Conservation (phyloP, 192 early-diverging fungal species). For the Coemansia sp. region DNA sequence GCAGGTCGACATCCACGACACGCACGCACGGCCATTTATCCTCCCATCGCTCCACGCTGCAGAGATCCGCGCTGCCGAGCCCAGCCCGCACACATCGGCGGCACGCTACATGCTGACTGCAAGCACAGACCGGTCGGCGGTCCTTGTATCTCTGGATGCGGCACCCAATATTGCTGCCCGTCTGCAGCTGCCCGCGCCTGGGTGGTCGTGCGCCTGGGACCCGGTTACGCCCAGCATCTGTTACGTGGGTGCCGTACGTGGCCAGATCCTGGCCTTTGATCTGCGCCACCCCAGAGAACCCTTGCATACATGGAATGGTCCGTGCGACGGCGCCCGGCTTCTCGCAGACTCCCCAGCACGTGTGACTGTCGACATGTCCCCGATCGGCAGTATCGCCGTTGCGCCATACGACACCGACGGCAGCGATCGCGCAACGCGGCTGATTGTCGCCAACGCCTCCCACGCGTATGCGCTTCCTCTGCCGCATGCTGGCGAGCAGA, state of each 20-base stretch:
- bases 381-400: slow-evolving; percentile 26
- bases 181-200: slow-evolving; percentile 11
- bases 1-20: slow-evolving; percentile 18
- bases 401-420: neutral
- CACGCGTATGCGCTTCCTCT: slow-evolving; percentile 26
- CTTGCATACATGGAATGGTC: slow-evolving; percentile 19
- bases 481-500: neutral
- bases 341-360: neutral
- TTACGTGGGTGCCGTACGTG: slow-evolving; percentile 22
- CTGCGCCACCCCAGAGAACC: slow-evolving; percentile 14
- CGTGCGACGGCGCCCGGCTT: slow-evolving; percentile 6
- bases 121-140: slow-evolving; percentile 40
- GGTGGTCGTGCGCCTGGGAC: slow-evolving; percentile 51
- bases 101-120: slow-evolving; percentile 40
- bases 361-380: slow-evolving; percentile 17
- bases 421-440: neutral
- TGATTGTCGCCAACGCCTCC: slow-evolving; percentile 36
- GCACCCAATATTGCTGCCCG: slow-evolving; percentile 13
- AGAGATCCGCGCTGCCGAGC: slow-evolving; percentile 37
- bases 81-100: slow-evolving; percentile 21
- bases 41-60: slow-evolving; percentile 25
- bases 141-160: slow-evolving; percentile 17
- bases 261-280: slow-evolving; percentile 31
- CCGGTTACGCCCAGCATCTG: slow-evolving; percentile 6
- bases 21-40: neutral